Base-by-base conservation (phyloP, 306 rosid species). In the Alnus rubra region DNA sequence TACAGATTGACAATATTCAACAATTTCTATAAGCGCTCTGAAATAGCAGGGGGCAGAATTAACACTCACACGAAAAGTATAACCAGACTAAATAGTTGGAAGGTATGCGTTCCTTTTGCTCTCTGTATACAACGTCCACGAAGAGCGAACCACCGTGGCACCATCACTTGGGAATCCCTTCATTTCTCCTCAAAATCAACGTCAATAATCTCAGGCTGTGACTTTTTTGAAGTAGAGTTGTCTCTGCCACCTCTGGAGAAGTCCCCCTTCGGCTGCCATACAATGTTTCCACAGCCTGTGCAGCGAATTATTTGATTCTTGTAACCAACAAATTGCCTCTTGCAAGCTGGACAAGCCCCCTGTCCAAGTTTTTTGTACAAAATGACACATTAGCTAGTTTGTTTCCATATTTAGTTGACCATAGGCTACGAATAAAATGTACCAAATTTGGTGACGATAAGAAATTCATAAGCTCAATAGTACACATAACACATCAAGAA, bases 321-420 rank as follows among this genome's bases (percentile, higher is more conserved):
- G 88, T 83, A 85, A 64, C 98, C 98, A 50, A 81, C 89, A 80
- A 95, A 95, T 82, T 90, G 92, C 76, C 84, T 91, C 78, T 87
- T 90, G 80, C 98, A 95, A 84, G 97, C 97, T 0, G 98, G 98
- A 82, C 98, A 95, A 59, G 87, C 77, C 4, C 98, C 98, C 98
- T 95, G 86, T 55, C 52, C 77, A 79, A 65, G 63, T 68, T 76
- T 68, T 76, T 77, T 47, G 59, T 16, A 81, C 68, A 76, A 10
- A 77, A 18, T 71, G 47, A 69, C n/a, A 5, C n/a, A 45, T 45
- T 4, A 88, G 28, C 30, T 23, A 16, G 12, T 9, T 23, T 58
- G 18, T 23, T 23, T 23, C 28, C 28, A 23, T 23, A 23, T 23
- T 23, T 23, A 23, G 28, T 23, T 23, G 28, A 23, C 28, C 28